Evolutionary conservation across 805 yeast genomes (phyloP), one percentile per base, ranked within the genome.

Genomic region (Wickerhamomyces rabaulensis): DNA sequence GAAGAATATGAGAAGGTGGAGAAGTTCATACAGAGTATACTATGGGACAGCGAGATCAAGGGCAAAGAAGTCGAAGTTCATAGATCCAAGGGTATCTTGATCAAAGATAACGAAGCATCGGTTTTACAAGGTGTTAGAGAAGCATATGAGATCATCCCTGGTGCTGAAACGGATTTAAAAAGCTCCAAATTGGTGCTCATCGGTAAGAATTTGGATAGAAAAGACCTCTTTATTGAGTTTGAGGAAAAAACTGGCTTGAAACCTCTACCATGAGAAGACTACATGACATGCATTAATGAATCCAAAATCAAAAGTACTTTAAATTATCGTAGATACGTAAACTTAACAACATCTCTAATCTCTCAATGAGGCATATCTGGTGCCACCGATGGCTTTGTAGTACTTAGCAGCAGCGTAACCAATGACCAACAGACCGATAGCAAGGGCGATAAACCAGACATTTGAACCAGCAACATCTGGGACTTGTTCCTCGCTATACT

Each of bases 41-140:
- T 92, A 22, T 92, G 99, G 98, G 94, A 79, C 56, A 73, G 67
- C 48, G 67, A 55, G 19, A 70, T 72, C 27, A 70, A 66, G 22
- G 75, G 66, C 2, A 64, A 65, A 26, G 57, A 58, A 1, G 73
- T 79, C 4, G 97, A 89, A 51, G 73, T 94, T 3, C 96, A 90
- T 55, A 69, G 98, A 51, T 69, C 85, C 2, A 94, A 94, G 61
- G 98, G 97, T 1, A 63, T 87, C 9, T 52, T 90, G 8, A 74
- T 82, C 2, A 50, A 56, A n/a, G 59, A 64, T 8, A 62, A 60
- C 2, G 54, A 62, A 6, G 61, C 57, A 9, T 50, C 50, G 13
- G 54, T 53, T 0, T 67, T 94, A 10, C 99, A 94, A 63, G 98
- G 95, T 12, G 99, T 94, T 0, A 73, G 98, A 49, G 94, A 90